Evolutionary conservation across 768 basidiomycete genomes (phyloP).

Genomic region (Naganishia vishniacii): DNA sequence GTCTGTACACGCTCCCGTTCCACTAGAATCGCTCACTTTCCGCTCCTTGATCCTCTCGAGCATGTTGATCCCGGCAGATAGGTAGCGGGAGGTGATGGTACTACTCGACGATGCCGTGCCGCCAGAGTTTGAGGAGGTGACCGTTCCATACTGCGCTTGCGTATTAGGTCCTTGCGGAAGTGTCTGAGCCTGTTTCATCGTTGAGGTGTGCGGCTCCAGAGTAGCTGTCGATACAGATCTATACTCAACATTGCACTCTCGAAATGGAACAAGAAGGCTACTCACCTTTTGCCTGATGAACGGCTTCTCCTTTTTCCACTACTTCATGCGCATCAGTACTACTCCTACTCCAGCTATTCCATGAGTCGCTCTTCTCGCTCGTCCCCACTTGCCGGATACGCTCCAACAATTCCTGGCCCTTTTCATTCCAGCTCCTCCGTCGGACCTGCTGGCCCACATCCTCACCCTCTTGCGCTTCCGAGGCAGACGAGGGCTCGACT

Average conservation of each 20-base stretch:
- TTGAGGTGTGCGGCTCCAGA: too few relatives aligned
- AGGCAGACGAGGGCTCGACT: not conserved
- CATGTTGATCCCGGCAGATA: slow-evolving; percentile 24
- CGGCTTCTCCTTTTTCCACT: not conserved
- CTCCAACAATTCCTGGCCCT: slow-evolving; percentile 42
- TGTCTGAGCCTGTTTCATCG: too few relatives aligned
- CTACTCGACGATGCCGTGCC: slow-evolving; percentile 19
- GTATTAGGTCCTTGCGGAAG: not conserved
- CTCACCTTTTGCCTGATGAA: too few relatives aligned
- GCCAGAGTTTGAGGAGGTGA: slow-evolving; percentile 26
- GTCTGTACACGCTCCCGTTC: slow-evolving; percentile 27
- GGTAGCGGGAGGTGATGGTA: slow-evolving; percentile 28
- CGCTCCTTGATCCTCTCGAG: slow-evolving; percentile 27
- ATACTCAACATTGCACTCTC: too few relatives aligned
- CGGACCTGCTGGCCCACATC: not conserved
- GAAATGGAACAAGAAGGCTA: too few relatives aligned
- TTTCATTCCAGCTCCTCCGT: slow-evolving; percentile 42
- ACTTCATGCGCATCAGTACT: slow-evolving; percentile 3
- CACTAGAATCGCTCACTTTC: slow-evolving; percentile 31
- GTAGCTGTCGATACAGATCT: too few relatives aligned
- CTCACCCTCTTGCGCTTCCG: slow-evolving; percentile 13
- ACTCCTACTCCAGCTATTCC: slow-evolving; percentile 31
- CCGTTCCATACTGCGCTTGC: slow-evolving; percentile 10
- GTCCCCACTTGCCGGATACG: slow-evolving; percentile 33
- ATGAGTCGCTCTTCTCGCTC: slow-evolving; percentile 35